These are phyloP conservation scores for Beta vulgaris DNA, from an alignment of 148 eudicot species.

Conservation along the genomic window DNA sequence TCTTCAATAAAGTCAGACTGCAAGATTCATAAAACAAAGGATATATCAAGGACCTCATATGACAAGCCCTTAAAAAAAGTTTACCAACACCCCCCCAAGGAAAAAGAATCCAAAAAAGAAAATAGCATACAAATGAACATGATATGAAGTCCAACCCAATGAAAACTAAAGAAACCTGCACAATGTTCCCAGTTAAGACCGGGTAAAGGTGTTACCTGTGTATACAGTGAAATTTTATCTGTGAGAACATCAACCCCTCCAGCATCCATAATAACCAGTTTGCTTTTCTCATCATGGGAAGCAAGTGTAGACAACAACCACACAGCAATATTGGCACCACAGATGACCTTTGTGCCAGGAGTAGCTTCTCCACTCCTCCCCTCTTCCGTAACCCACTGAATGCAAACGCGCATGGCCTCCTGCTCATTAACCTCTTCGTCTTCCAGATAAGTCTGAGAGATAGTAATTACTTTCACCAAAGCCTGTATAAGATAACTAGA, in stretches of 20 bases:
- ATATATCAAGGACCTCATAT: constrained; percentile 6
- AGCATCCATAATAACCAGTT: constrained; percentile 74
- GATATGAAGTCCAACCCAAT: not conserved
- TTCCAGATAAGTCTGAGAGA: constrained; percentile 35
- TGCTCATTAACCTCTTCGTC: constrained; percentile 36
- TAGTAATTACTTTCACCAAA: constrained; percentile 69
- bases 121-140: constrained; percentile 4
- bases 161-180: constrained; percentile 2
- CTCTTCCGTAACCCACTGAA: constrained; percentile 43
- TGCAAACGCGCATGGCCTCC: constrained; percentile 56
- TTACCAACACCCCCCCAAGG: not conserved
- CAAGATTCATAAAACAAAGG: constrained; percentile 23
- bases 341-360: constrained; percentile 45
- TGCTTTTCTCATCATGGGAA: constrained; percentile 61
- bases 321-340: constrained; percentile 63
- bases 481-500: constrained; percentile 62
- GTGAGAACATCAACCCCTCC: constrained; percentile 83
- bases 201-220: constrained; percentile 48
- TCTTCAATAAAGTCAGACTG: constrained; percentile 69
- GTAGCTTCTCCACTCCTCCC: constrained; percentile 30
- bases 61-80: too few species aligned
- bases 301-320: constrained; percentile 92
- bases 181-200: not conserved
- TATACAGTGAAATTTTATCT: constrained; percentile 62
- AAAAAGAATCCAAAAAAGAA: too few species aligned